Conservation (phyloP, 1,139 yeast species). For the Candida pseudoviswanathii region DNA sequence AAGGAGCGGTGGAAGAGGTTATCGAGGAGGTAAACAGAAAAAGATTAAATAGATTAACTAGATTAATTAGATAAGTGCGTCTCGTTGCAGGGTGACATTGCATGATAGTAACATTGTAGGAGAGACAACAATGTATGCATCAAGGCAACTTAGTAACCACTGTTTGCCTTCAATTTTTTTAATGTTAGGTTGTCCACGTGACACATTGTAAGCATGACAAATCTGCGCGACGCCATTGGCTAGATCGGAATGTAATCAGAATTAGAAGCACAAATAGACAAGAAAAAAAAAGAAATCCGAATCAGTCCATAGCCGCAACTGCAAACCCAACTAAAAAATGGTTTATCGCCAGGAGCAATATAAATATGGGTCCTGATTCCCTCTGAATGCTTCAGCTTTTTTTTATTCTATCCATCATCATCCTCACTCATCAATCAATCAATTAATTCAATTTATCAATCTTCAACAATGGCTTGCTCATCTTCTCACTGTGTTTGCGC, state of each 20-base stretch:
- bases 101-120: neutral
- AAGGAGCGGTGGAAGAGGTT: constrained; percentile 14
- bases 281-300: neutral
- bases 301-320: constrained; percentile 1
- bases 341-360: neutral
- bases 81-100: too few species aligned
- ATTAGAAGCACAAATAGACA: neutral
- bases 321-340: neutral
- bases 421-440: neutral
- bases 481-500: constrained; percentile 51
- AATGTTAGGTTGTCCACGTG: constrained; percentile 5
- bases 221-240: constrained; percentile 12
- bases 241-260: neutral
- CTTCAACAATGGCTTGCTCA: constrained; percentile 40
- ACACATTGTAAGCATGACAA: constrained; percentile 14
- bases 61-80: neutral
- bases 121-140: neutral
- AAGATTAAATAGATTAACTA: neutral
- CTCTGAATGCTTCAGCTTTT: neutral
- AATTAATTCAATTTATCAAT: neutral
- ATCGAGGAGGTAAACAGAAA: constrained; percentile 5
- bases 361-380: neutral
- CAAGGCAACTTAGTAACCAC: neutral
- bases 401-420: neutral
- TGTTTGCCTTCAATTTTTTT: neutral